These are phyloP conservation scores for Penicillium waksmanii DNA, from an alignment of 495 filamentous ascomycete species.

Conservation along the genomic window DNA sequence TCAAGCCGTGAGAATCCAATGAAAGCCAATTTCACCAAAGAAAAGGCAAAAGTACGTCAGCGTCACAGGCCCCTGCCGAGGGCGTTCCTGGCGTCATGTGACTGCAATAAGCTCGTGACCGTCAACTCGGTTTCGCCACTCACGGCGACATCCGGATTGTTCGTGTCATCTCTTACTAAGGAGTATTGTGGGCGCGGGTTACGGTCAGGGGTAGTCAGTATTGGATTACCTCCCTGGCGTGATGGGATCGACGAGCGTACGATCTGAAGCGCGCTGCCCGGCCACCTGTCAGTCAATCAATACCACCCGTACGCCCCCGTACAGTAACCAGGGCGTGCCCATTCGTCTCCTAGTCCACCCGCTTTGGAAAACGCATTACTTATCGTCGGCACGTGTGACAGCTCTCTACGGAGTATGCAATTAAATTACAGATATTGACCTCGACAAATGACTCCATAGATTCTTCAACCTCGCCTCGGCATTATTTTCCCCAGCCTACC, in stretches of 20 bases:
- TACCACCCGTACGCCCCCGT: neutral
- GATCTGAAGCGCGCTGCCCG: neutral
- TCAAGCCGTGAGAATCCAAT: neutral
- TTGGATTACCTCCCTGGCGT: neutral
- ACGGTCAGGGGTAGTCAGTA: neutral
- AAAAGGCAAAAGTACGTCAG: slow-evolving; percentile 14
- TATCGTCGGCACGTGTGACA: neutral
- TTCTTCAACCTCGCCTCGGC: slow-evolving; percentile 6
- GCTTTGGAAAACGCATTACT: neutral
- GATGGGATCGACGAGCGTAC: neutral
- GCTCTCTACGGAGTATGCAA: neutral
- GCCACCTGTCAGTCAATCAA: neutral
- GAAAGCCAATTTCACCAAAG: neutral
- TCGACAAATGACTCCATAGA: neutral
- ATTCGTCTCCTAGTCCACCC: slow-evolving; percentile 3
- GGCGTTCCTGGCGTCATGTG: slow-evolving; percentile 31
- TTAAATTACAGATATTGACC: neutral
- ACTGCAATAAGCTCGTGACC: slow-evolving; percentile 25
- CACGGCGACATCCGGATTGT: slow-evolving; percentile 3
- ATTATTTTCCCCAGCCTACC: neutral
- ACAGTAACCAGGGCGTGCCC: neutral
- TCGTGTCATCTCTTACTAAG: neutral
- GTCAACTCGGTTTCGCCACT: slow-evolving; percentile 22
- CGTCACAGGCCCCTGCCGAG: slow-evolving; percentile 24
- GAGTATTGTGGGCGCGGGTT: neutral